These are phyloP conservation scores for Tolypocladium amazonense DNA, from an alignment of 2,329 filamentous ascomycete species.

Conservation along the genomic window DNA sequence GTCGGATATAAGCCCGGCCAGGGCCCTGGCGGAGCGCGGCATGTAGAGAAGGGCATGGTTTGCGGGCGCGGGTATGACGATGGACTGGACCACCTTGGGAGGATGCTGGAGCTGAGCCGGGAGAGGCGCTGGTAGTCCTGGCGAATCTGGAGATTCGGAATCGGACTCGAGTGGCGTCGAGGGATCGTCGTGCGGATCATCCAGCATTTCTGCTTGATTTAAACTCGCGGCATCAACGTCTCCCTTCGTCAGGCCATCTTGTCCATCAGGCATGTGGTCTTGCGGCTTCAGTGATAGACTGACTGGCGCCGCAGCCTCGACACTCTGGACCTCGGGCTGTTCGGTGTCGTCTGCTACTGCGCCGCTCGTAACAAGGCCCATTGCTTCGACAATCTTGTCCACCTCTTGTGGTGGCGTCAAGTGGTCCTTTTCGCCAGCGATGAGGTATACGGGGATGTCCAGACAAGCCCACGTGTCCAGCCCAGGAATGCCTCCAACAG, in stretches of 20 bases:
- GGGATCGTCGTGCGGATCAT: conserved; percentile 32
- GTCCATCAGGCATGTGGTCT: conserved; percentile 20
- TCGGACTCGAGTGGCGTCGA: conserved; percentile 36
- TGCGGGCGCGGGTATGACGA: conserved; percentile 64
- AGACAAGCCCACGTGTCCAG: conserved; percentile 62
- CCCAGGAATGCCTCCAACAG: conserved; percentile 57
- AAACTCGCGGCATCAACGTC: not conserved
- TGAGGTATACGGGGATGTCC: conserved; percentile 62
- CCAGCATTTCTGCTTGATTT: conserved; percentile 12
- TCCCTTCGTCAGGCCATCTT: not conserved
- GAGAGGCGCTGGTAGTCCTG: conserved; percentile 20
- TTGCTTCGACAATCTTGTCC: conserved; percentile 47
- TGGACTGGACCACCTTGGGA: conserved; percentile 50
- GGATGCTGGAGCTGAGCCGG: conserved; percentile 39
- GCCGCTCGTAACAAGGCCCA: conserved; percentile 13
- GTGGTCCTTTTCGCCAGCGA: conserved; percentile 67
- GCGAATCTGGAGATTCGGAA: conserved; percentile 9
- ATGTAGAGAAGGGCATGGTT: conserved; percentile 79
- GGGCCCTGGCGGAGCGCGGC: conserved; percentile 60
- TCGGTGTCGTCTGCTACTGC: not conserved
- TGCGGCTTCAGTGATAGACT: conserved; percentile 20
- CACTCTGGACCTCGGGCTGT: conserved; percentile 12
- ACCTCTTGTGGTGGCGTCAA: conserved; percentile 65
- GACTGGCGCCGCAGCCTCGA: conserved; percentile 38
- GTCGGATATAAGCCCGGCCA: conserved; percentile 72